These are phyloP conservation scores for Scenedesmus sp. DNA, from an alignment of 163 green algal species.

Conservation along the genomic window DNA sequence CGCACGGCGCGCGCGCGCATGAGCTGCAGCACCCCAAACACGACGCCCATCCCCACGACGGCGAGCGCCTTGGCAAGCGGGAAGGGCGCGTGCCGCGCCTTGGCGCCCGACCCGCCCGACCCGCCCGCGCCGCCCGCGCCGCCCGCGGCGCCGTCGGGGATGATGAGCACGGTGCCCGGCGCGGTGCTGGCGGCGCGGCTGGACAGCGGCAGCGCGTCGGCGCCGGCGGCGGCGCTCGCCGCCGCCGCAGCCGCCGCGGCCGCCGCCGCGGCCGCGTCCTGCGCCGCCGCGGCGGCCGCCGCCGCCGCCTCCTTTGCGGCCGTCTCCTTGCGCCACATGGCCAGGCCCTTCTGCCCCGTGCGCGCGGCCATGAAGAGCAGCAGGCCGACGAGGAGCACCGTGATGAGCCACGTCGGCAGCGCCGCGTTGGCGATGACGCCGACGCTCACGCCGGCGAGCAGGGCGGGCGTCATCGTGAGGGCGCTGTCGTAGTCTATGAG, in stretches of 20 bases:
- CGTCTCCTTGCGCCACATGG: conserved; percentile 15
- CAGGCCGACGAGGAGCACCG: conserved; percentile 13
- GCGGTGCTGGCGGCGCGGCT: too few species aligned
- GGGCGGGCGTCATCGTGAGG: conserved; percentile 64
- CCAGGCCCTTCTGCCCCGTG: conserved; percentile 23
- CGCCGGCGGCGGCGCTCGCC: too few species aligned
- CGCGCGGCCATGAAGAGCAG: conserved; percentile 25
- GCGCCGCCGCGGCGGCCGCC: conserved; percentile 3
- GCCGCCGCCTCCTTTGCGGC: not conserved
- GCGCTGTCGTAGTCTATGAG: conserved; percentile 66
- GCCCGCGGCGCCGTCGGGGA: not conserved
- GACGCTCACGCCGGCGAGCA: conserved; percentile 42
- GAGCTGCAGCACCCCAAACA: conserved; percentile 28
- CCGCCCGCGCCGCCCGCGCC: too few species aligned
- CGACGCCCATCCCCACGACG: conserved; percentile 32
- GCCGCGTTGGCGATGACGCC: conserved; percentile 31
- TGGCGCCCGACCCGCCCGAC: too few species aligned
- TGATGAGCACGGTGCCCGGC: conserved; percentile 18
- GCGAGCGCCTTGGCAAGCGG: not conserved
- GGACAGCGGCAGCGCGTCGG: too few species aligned
- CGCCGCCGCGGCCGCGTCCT: not conserved
- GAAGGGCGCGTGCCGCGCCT: conserved; percentile 9
- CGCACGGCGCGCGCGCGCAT: not conserved
- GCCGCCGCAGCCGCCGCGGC: not conserved
- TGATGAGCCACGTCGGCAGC: conserved; percentile 39